Evolutionary conservation across 495 filamentous ascomycete genomes (phyloP).

Genomic region (Patellaria atrata): DNA sequence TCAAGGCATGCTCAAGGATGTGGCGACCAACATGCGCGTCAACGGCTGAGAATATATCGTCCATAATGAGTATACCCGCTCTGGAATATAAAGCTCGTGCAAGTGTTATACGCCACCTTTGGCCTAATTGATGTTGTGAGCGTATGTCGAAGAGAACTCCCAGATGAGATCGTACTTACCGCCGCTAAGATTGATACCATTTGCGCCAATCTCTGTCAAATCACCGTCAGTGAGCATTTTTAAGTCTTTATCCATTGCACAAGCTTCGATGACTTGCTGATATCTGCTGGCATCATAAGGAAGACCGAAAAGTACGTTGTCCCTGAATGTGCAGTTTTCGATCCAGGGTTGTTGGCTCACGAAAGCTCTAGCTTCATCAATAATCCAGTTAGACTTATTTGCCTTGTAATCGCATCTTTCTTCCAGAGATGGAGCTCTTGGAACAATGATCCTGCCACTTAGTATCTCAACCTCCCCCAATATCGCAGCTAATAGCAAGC

Average conservation of each 20-base stretch:
- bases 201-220: constrained; percentile 53
- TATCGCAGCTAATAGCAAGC: constrained; percentile 47
- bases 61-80: constrained; percentile 63
- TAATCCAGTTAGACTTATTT: constrained; percentile 9
- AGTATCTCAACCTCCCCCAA: constrained; percentile 39
- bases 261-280: constrained; percentile 43
- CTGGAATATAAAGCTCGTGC: constrained; percentile 68
- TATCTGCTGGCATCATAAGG: constrained; percentile 35
- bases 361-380: constrained; percentile 5
- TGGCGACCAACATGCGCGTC: constrained; percentile 63
- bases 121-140: no score
- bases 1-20: constrained; percentile 60
- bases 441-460: constrained; percentile 1
- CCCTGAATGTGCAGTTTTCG: constrained; percentile 36
- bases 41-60: constrained; percentile 68
- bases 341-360: constrained; percentile 36
- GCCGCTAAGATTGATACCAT: constrained; percentile 73
- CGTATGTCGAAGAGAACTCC: no score
- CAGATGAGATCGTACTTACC: no score
- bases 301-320: constrained; percentile 45
- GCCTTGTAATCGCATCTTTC: constrained; percentile 8
- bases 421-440: not conserved
- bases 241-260: constrained; percentile 50
- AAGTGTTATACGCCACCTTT: constrained; percentile 68
- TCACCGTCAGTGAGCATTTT: constrained; percentile 51